Evolutionary conservation across 2,329 filamentous ascomycete species (phyloP), one percentile per base, ranked within the genome.

Genomic region (Talaromyces atroroseus): DNA sequence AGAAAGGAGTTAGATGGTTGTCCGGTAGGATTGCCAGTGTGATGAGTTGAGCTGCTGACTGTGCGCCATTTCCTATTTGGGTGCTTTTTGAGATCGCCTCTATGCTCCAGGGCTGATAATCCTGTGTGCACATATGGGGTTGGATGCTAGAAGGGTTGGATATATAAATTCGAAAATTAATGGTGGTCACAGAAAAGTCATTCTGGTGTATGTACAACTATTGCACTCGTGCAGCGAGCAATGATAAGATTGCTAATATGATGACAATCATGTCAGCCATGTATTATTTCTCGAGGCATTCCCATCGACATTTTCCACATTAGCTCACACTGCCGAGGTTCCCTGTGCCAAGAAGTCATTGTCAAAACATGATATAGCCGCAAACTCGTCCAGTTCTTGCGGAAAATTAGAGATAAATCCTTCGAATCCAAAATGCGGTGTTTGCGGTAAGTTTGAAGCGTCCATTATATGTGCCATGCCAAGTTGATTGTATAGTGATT

Each of bases 401-500:
- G 71, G 71, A 29, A 74, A 71, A 42, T 73, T 74, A 8, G 71
- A 71, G 3, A 73, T 69, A 26, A 73, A 74, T 34, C 72, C 69
- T 53, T 74, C 71, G 49, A 72, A 68, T 1, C 68, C 71, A 24
- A 72, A 69, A 59, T 66, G 66, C 5, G 70, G 63, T 58, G 69
- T 66, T 26, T 46, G 56, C 2, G 50, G 46, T n/a, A 54, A 29
- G 26, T n/a, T 36, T 16, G 45, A 46, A 23, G 50, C n/a, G 32
- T 23, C 44, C n/a, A 63, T 59, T 11, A 68, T 64, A 1, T 66
- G 57, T 2, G 65, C 62, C 38, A 71, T 70, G 38, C 63, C 66
- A 12, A 59, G n/a, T 23, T 56, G 57, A 20, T 54, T 40, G 16
- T 49, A 38, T 12, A 38, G 5, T 21, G 32, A 49, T 44, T 20